Evolutionary conservation across 2,329 filamentous ascomycete species (phyloP).

Genomic region (Aphanoascus verrucosus): DNA sequence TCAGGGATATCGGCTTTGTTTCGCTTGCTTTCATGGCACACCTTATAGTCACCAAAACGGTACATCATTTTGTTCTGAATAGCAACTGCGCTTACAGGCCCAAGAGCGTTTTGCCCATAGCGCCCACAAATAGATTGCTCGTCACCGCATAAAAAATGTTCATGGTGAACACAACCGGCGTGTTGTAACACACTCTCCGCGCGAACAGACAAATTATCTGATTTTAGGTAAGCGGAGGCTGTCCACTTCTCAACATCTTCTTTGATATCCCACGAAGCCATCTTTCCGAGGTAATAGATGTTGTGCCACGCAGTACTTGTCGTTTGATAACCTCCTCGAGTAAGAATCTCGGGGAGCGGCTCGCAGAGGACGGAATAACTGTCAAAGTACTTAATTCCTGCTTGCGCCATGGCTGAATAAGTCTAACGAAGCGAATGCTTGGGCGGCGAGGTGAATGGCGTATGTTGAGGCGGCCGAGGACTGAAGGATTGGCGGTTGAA

Average conservation of each 20-base stretch:
- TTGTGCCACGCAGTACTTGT: conserved; percentile 3
- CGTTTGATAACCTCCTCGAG: conserved; percentile 3
- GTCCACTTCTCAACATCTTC: not conserved
- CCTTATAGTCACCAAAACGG: conserved; percentile 13
- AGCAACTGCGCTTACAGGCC: conserved; percentile 9
- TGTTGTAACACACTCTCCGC: not conserved
- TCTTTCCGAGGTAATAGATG: not conserved
- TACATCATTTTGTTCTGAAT: not conserved
- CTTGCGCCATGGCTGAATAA: no score
- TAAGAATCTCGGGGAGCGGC: conserved; percentile 4
- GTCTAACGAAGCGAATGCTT: no score
- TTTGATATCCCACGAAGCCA: conserved; percentile 1
- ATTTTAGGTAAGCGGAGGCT: not conserved
- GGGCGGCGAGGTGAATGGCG: no score
- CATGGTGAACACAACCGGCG: not conserved
- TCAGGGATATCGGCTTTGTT: not conserved
- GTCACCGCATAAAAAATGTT: conserved; percentile 12
- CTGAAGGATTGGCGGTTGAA: no score
- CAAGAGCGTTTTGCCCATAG: conserved; percentile 11
- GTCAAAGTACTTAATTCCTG: no score
- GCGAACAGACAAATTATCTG: not conserved
- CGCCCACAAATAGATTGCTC: conserved; percentile 14
- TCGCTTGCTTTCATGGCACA: conserved; percentile 3
- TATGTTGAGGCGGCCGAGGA: no score
- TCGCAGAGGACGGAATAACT: not conserved